phyloP scores from a whole-genome alignment of 208 protist genomes.

The Leishmania arabica region DNA sequence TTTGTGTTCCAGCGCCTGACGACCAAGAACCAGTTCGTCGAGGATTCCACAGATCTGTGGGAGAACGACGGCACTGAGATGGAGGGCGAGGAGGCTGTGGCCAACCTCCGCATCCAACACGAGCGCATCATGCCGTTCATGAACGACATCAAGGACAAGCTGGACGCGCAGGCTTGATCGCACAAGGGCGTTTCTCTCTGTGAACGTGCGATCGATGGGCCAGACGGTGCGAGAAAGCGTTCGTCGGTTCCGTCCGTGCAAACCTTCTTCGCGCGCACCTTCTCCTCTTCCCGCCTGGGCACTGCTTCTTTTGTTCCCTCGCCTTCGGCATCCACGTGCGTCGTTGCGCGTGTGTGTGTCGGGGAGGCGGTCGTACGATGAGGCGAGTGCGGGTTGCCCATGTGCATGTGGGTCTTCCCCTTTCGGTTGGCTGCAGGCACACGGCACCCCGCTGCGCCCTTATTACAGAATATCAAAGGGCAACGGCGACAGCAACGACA shows the following conservation, averaged over 20 bases:
- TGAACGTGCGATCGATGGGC: neutral
- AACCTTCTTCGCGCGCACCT: neutral
- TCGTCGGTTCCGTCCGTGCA: neutral
- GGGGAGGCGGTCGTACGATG: neutral
- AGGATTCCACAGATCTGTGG: slow-evolving; percentile 83
- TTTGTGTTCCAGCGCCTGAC: slow-evolving; percentile 53
- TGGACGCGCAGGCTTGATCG: slow-evolving; percentile 39
- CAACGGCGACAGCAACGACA: neutral
- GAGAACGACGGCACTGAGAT: slow-evolving; percentile 81
- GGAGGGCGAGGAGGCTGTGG: slow-evolving; percentile 84
- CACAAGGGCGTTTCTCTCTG: neutral
- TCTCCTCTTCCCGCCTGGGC: neutral
- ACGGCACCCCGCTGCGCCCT: neutral
- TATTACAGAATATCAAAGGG: neutral
- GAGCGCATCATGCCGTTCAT: slow-evolving; percentile 92
- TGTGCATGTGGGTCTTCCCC: neutral
- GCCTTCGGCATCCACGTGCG: neutral
- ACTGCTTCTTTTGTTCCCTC: neutral
- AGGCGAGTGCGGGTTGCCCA: neutral
- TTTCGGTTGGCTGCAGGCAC: neutral
- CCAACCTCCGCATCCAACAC: slow-evolving; percentile 86
- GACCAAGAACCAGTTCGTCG: slow-evolving; percentile 75
- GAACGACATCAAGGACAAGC: slow-evolving; percentile 81
- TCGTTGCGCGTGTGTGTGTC: neutral
- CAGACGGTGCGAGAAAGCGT: neutral